These are phyloP conservation scores for Cystofilobasidium bisporidii DNA, from an alignment of 768 basidiomycete species.

Conservation along the genomic window DNA sequence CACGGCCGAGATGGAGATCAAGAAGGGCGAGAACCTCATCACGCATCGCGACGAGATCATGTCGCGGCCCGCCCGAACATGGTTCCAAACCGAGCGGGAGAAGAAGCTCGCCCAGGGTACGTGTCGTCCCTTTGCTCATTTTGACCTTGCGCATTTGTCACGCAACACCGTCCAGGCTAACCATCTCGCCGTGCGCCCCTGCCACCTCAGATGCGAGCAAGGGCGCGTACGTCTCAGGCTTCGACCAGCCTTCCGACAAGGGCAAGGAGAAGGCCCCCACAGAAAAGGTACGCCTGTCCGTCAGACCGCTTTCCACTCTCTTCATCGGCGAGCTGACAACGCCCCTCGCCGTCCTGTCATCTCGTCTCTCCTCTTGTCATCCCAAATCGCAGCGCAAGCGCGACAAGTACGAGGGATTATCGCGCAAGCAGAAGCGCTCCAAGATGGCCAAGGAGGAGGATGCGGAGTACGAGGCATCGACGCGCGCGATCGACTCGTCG, in stretches of 20 bases:
- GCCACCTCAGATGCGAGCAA: slow-evolving; percentile 58
- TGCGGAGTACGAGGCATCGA: slow-evolving; percentile 45
- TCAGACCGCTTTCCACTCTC: too few relatives aligned
- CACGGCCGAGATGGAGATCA: slow-evolving; percentile 88
- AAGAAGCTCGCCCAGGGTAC: slow-evolving; percentile 67
- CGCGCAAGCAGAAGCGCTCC: slow-evolving; percentile 76
- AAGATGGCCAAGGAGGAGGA: slow-evolving; percentile 80
- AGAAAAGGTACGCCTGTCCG: slow-evolving; percentile 25
- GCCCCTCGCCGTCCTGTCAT: too few relatives aligned
- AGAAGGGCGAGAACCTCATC: slow-evolving; percentile 89
- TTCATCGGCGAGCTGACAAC: too few relatives aligned
- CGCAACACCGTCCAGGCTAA: too few relatives aligned
- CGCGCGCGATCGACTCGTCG: slow-evolving; percentile 52
- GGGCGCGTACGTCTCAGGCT: slow-evolving; percentile 57
- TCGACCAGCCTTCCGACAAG: slow-evolving; percentile 33
- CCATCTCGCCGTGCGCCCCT: too few relatives aligned
- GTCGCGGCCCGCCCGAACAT: slow-evolving; percentile 87
- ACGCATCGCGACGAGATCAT: slow-evolving; percentile 88
- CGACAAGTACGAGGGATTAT: slow-evolving; percentile 53
- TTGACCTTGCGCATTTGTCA: too few relatives aligned
- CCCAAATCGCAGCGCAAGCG: slow-evolving; percentile 33
- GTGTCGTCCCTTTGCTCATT: slow-evolving; percentile 16
- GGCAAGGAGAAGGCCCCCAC: slow-evolving; percentile 28
- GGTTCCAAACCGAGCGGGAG: slow-evolving; percentile 88
- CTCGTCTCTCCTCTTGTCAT: slow-evolving; percentile 42